Conservation (phyloP, 2,329 filamentous ascomycete species). For the Phyllachora maydis region DNA sequence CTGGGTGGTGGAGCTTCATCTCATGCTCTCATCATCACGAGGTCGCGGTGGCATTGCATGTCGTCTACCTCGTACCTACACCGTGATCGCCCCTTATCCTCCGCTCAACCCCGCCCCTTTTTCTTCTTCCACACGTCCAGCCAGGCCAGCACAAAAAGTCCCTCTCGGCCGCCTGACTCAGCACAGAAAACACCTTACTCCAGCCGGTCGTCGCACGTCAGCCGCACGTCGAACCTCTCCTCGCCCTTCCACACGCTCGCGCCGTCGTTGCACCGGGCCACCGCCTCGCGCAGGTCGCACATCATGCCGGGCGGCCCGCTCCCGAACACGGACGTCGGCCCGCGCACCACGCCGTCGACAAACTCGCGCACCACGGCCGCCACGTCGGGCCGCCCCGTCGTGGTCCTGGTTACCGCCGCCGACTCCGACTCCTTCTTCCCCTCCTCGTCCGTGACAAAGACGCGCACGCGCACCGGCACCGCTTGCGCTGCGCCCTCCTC, state of each 20-base stretch:
- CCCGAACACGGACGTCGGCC: conserved; percentile 32
- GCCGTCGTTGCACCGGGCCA: conserved; percentile 30
- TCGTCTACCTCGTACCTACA: no score
- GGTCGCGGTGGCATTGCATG: no score
- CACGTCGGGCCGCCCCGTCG: conserved; percentile 21
- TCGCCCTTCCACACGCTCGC: conserved; percentile 35
- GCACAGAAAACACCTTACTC: no score
- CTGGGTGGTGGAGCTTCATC: no score
- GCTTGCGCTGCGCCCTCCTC: conserved; percentile 15
- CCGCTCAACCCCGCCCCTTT: no score
- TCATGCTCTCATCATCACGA: no score
- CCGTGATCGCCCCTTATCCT: no score
- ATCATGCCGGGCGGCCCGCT: conserved; percentile 41
- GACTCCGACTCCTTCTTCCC: conserved; percentile 8
- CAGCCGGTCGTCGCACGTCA: conserved; percentile 39
- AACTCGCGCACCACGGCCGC: conserved; percentile 23
- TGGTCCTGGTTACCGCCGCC: conserved; percentile 7
- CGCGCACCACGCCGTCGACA: conserved; percentile 20
- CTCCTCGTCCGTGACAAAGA: conserved; percentile 37
- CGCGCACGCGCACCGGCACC: conserved; percentile 31
- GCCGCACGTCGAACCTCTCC: conserved; percentile 29
- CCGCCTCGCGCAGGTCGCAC: conserved; percentile 28
- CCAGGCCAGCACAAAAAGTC: no score
- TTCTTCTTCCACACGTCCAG: no score
- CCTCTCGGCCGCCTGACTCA: no score